A percentile compares a stretch with the other conserved stretches of the same genome.
phyloP scores from a whole-genome alignment of 2,329 filamentous ascomycete genomes.

The Monosporascus cannonballus region DNA sequence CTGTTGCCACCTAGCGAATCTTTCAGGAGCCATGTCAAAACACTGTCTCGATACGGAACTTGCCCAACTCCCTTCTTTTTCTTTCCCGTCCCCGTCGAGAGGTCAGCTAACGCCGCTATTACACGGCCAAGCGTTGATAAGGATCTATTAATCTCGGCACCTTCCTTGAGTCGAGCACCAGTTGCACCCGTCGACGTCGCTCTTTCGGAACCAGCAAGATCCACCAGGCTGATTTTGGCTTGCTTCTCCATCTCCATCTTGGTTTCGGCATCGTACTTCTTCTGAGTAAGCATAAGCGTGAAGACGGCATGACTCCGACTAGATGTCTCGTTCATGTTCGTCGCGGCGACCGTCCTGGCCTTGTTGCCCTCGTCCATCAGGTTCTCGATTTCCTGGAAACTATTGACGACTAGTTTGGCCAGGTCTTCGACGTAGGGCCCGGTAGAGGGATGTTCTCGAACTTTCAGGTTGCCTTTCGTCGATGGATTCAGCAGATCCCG shows the following conservation, averaged over 20 bases:
- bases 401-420: constrained; percentile 87
- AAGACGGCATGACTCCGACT: constrained; percentile 98
- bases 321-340: constrained; percentile 99
- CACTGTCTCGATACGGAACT: constrained; percentile 94
- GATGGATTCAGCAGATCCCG: constrained; percentile 91
- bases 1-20: constrained; percentile 97
- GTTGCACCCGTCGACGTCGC: constrained; percentile 96
- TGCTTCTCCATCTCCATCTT: constrained; percentile 98
- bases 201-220: constrained; percentile 95
- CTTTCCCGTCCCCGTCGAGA: constrained; percentile 56
- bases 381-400: constrained; percentile 92
- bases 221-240: constrained; percentile 94
- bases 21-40: constrained; percentile 93
- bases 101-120: constrained; percentile 88
- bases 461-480: constrained; percentile 94
- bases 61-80: constrained; percentile 75
- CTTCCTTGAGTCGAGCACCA: constrained; percentile 90
- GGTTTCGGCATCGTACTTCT: constrained; percentile 82
- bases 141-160: constrained; percentile 96
- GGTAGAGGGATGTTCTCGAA: constrained; percentile 94
- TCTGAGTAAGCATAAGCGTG: constrained; percentile 91
- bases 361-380: constrained; percentile 99
- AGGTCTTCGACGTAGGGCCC: constrained; percentile 98
- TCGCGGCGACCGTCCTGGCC: constrained; percentile 92
- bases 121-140: constrained; percentile 94